Evolutionary conservation across 371 early-diverging fungal species (phyloP).

Genomic region (Mucor mucedo): DNA sequence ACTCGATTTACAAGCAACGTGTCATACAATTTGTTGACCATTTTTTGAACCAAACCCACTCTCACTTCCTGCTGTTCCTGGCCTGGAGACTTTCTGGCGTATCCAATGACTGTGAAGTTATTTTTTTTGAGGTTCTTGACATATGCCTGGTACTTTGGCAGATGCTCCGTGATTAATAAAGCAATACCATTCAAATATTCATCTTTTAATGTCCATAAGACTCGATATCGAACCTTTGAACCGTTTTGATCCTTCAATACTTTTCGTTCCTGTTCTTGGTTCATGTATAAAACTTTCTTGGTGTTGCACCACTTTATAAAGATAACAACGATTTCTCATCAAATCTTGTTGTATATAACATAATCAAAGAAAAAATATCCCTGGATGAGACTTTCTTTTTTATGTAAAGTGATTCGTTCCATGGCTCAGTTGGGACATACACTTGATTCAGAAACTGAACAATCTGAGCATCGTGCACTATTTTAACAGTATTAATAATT

Average conservation of each 20-base stretch:
- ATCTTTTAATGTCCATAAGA: constrained; percentile 17
- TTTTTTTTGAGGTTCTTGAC: constrained; percentile 19
- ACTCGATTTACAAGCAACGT: constrained; percentile 10
- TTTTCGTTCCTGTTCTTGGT: constrained; percentile 16
- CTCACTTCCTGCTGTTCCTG: not conserved
- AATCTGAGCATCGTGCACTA: constrained; percentile 10
- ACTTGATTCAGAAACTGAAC: not conserved
- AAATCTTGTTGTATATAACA: constrained; percentile 7
- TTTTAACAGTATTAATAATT: constrained; percentile 13
- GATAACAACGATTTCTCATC: constrained; percentile 14
- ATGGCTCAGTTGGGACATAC: not conserved
- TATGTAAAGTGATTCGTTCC: constrained; percentile 11
- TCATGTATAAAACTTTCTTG: constrained; percentile 21
- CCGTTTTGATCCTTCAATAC: constrained; percentile 13
- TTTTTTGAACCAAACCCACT: constrained; percentile 4
- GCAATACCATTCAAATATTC: constrained; percentile 20
- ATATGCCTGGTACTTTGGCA: constrained; percentile 21
- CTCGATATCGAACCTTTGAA: constrained; percentile 18
- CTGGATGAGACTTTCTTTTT: constrained; percentile 17
- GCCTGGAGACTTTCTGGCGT: constrained; percentile 19
- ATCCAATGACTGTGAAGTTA: constrained; percentile 17
- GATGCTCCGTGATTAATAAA: constrained; percentile 19
- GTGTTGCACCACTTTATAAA: constrained; percentile 12
- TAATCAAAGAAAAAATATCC: constrained; percentile 5
- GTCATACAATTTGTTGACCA: constrained; percentile 12